phyloP scores from a whole-genome alignment of 192 early-diverging fungal genomes.

The Cladochytrium replicatum region DNA sequence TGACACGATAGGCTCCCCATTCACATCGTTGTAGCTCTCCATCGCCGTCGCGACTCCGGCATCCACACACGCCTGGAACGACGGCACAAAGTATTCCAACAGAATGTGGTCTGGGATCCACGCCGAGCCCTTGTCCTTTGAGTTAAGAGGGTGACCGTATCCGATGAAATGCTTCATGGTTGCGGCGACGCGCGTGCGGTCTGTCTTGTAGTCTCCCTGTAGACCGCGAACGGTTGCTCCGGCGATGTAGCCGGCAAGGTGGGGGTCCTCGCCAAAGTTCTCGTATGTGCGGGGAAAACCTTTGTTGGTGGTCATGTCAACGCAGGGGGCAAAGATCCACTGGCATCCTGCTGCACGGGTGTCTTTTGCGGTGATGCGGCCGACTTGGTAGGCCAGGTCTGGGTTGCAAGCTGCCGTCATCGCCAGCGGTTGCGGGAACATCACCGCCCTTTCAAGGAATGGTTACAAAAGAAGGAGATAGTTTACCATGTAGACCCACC shows the following conservation, averaged over 20 bases:
- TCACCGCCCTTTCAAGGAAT: too few species aligned
- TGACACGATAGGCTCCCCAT: too few species aligned
- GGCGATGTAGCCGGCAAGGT: constrained; percentile 41
- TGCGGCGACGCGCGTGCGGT: constrained; percentile 48
- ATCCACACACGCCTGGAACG: too few species aligned
- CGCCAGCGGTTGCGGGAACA: constrained; percentile 51
- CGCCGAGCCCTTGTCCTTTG: constrained; percentile 21
- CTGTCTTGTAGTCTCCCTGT: constrained; percentile 58
- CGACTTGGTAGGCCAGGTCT: constrained; percentile 42
- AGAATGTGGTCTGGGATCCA: too few species aligned
- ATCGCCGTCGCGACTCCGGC: too few species aligned
- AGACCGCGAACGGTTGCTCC: constrained; percentile 40
- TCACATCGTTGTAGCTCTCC: too few species aligned
- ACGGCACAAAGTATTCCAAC: too few species aligned
- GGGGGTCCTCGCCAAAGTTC: constrained; percentile 52
- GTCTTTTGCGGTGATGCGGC: constrained; percentile 51
- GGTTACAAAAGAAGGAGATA: too few species aligned
- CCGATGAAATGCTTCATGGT: constrained; percentile 62
- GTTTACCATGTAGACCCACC: too few species aligned
- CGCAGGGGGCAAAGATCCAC: constrained; percentile 52
- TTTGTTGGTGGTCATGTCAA: constrained; percentile 50
- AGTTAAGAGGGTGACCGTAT: constrained; percentile 47
- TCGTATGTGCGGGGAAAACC: constrained; percentile 47
- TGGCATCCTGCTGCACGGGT: constrained; percentile 52
- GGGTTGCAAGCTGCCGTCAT: constrained; percentile 53